Base-by-base conservation (phyloP, 2,329 filamentous ascomycete species). In the Epichloe sylvatica region DNA sequence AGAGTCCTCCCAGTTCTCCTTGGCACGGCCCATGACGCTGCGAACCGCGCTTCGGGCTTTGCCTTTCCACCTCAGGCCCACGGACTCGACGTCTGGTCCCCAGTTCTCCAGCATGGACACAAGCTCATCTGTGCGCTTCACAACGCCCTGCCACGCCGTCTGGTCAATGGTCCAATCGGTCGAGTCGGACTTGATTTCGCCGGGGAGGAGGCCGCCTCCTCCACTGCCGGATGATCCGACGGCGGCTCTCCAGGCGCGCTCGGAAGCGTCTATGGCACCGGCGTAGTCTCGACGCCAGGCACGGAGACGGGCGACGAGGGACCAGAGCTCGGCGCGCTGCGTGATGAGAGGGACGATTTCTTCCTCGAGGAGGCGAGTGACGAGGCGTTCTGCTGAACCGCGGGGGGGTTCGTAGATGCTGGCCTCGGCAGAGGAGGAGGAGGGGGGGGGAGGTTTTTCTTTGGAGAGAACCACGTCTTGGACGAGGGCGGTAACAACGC, bases 21-120 rank as follows among this genome's bases (percentile, higher is more conserved):
- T 90, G 0, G 78, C 90, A 61, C 85, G 84, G 0, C 88, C 84
- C 74, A 94, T 76, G 6, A 97, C 83, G 47, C 86, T 88, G 49
- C 89, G 74, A 2, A 95, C 74, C 11, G 90, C 90, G 63, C 80
- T 94, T 58, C 87, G 75, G 0, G 87, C 86, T 75, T 95, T 97
- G 55, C 86, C 86, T 64, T 79, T 85, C 92, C 92, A 98, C 59
- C 82, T 83, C 51, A 76, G 77, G 2, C 86, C 87, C 2, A 96
- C 81, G 33, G 79, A 61, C 54, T 81, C 79, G 19, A 80, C 73
- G 55, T 77, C 74, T 0, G 73, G 69, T 0, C 86, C 86, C 57
- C 89, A 81, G 63, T 83, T 88, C 67, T 92, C 86, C 66, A 96
- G 86, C 47, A 85, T 79, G 55, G 86, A 82, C 1, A 92, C 86